Conservation (phyloP, 148 eudicot species). For the Chenopodium berlandieri region DNA sequence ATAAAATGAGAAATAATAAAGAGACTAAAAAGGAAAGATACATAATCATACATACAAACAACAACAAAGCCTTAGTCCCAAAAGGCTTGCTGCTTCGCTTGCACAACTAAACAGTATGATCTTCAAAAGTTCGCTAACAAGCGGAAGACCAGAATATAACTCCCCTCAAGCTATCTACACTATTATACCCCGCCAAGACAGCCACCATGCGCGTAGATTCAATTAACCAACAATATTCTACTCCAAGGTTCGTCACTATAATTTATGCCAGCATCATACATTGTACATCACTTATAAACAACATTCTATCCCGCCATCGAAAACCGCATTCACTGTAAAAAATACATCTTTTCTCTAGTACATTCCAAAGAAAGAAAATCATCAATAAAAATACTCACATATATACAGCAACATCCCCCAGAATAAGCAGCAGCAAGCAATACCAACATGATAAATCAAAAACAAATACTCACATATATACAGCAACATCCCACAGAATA, state of each 20-base stretch:
- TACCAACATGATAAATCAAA: constrained; percentile 5
- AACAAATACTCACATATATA: not conserved
- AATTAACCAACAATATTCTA: not conserved
- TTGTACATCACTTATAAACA: not conserved
- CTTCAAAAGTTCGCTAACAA: not conserved
- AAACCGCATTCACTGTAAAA: not conserved
- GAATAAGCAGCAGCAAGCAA: not conserved
- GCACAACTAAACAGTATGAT: not conserved
- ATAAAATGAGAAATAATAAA: not conserved
- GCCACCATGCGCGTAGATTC: not conserved
- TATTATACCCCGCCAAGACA: not conserved
- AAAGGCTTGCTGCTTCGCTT: not conserved
- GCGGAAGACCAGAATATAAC: not conserved
- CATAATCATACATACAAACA: not conserved
- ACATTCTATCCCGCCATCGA: not conserved
- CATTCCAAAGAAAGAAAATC: not conserved
- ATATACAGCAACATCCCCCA: not conserved
- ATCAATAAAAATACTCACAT: not conserved
- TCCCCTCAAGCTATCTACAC: not conserved
- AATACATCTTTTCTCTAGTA: not conserved
- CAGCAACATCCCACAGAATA: not conserved
- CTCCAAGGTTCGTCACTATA: not conserved
- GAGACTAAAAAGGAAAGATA: not conserved
- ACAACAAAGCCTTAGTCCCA: too few relatives aligned
- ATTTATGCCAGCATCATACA: not conserved